Base-by-base conservation (phyloP, 164 flowering plant genomes). In the Liquidambar formosana region DNA sequence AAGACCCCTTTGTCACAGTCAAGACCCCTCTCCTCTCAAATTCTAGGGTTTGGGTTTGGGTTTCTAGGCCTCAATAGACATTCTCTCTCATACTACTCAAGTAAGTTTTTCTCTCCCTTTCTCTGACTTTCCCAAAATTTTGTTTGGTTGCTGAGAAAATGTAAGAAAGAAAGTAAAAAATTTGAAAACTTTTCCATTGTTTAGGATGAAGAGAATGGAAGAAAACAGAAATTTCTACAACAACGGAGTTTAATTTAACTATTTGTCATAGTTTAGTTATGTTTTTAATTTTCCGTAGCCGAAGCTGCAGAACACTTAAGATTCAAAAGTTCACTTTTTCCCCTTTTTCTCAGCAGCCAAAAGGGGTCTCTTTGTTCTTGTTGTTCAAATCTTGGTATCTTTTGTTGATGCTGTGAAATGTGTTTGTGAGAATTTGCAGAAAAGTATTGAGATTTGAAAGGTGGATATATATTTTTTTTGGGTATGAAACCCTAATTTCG, bases 401-500 rank as follows among this genome's bases (percentile, higher is more conserved):
- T 45, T 23, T 63, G 58, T 0, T 54, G 27, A 10, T 25, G 12
- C 15, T 4, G 27, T 22, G 5, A 54, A 8, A 23, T 54, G 14
- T 4, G 10, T 22, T 25, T n/a, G 22, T 54, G 12, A 54, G 27
- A 54, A 54, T 54, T 21, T 54, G 26, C 26, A 22, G 11, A 54
- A n/a, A 23, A n/a, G n/a, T 21, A 21, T 54, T 25, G 14, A 22
- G 11, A 54, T 28, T 58, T 18, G 61, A 51, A 64, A 19, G 48
- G n/a, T n/a, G n/a, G n/a, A n/a, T n/a, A n/a, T n/a, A n/a, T n/a
- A n/a, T 54, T n/a, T 6, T n/a, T 38, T 53, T 8, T 47, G 38
- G 1, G n/a, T 53, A 22, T 27, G 57, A 64, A 70, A 63, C 75
- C 75, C 70, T 74, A 74, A 45, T 47, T 73, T 71, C 12, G 45